Percentiles rank a stretch among this genome's conserved stretches.
These are phyloP conservation scores for Vairimorpha ceranae DNA, from an alignment of 371 early-diverging fungal species.

Conservation along the genomic window DNA sequence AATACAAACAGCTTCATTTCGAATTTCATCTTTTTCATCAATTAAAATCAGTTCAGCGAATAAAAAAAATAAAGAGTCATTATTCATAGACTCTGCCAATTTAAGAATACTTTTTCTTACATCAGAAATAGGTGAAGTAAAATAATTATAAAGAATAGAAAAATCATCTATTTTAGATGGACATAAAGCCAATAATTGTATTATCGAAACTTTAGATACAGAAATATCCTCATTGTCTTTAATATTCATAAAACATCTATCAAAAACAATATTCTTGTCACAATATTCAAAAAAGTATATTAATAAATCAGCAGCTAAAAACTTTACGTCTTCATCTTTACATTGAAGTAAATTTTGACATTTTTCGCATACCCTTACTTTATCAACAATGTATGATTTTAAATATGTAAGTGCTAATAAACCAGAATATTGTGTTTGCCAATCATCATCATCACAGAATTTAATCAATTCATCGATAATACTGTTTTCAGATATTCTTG, in stretches of 20 bases:
- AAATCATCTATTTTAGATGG: not conserved
- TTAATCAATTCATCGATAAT: constrained; percentile 32
- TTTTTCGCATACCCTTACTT: constrained; percentile 11
- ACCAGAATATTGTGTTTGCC: constrained; percentile 62
- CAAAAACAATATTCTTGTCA: constrained; percentile 20
- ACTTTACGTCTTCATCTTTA: constrained; percentile 62
- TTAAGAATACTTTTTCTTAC: constrained; percentile 29
- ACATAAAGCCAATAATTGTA: constrained; percentile 41
- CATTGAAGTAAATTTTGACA: constrained; percentile 36
- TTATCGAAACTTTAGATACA: constrained; percentile 52
- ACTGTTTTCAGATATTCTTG: constrained; percentile 25
- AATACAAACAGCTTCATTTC: constrained; percentile 23
- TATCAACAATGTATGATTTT: constrained; percentile 32
- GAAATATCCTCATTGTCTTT: constrained; percentile 56
- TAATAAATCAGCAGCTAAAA: constrained; percentile 55
- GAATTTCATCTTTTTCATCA: constrained; percentile 41
- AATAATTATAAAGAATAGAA: constrained; percentile 45
- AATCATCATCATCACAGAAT: constrained; percentile 52
- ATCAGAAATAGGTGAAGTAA: constrained; percentile 33
- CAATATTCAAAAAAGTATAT: constrained; percentile 13
- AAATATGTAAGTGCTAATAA: constrained; percentile 48
- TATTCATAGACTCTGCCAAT: constrained; percentile 8
- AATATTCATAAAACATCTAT: constrained; percentile 49
- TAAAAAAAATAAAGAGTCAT: constrained; percentile 34
- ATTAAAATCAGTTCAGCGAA: constrained; percentile 42